Evolutionary conservation across 2,329 filamentous ascomycete species (phyloP).

Genomic region (Colletotrichum truncatum): DNA sequence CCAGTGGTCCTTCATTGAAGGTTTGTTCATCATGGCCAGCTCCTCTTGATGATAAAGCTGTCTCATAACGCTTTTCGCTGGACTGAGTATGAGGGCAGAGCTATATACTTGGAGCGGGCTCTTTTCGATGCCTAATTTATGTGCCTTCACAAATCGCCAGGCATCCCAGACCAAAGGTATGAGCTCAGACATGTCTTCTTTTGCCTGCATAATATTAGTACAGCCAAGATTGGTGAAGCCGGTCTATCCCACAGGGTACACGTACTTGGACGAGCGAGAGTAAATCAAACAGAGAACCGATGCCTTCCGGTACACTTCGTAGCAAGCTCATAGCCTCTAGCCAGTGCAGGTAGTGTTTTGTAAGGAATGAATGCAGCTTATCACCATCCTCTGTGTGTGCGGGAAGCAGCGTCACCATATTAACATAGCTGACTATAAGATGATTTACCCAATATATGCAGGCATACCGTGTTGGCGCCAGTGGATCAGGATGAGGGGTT

Average conservation of each 20-base stretch:
- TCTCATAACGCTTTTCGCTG: background rate
- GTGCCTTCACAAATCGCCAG: background rate
- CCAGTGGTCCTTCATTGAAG: too few species aligned
- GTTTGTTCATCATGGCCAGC: too few species aligned
- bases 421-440: too few species aligned
- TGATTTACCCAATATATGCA: slow-evolving; percentile 36
- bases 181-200: background rate
- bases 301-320: fast-evolving
- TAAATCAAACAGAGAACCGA: background rate
- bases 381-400: background rate
- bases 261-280: background rate
- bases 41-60: background rate
- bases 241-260: background rate
- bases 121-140: background rate
- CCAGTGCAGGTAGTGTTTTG: background rate
- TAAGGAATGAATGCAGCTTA: background rate
- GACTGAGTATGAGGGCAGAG: background rate
- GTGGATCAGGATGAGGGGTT: slow-evolving; percentile 23
- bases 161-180: background rate
- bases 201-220: background rate
- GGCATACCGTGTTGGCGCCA: slow-evolving; percentile 29
- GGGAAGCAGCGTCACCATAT: too few species aligned
- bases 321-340: background rate
- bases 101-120: background rate
- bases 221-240: too few species aligned